phyloP scores from a whole-genome alignment of 371 early-diverging fungal species.

The Lichtheimia ornata region DNA sequence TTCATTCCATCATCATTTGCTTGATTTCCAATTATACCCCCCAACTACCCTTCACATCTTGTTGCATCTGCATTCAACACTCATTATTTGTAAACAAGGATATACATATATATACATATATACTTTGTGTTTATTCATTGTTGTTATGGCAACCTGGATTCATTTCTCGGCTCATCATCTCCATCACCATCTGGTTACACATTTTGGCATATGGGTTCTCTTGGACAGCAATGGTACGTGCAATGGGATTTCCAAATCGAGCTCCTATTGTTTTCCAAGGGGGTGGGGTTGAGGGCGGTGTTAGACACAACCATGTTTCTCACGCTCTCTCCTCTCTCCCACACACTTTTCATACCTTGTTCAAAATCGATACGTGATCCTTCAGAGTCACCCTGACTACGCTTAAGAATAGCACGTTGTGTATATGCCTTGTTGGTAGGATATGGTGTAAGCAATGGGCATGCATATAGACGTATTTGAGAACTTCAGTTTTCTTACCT shows the following conservation, averaged over 20 bases:
- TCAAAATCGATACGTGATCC: slow-evolving; percentile 79
- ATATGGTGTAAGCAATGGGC: background rate
- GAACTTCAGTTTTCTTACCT: slow-evolving; percentile 38
- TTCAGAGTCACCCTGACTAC: slow-evolving; percentile 60
- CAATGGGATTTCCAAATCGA: slow-evolving; percentile 80
- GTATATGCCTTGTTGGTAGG: slow-evolving; percentile 69
- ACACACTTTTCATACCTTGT: slow-evolving; percentile 18
- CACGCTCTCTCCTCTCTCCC: too few relatives aligned
- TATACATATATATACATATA: background rate
- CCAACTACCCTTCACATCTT: background rate
- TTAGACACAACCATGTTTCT: background rate
- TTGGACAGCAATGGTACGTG: slow-evolving; percentile 70
- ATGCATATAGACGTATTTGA: background rate
- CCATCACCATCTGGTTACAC: slow-evolving; percentile 76
- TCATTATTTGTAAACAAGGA: background rate
- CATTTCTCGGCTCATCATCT: slow-evolving; percentile 63
- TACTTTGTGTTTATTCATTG: slow-evolving; percentile 4
- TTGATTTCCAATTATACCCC: background rate
- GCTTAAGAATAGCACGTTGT: slow-evolving; percentile 78
- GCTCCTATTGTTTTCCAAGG: slow-evolving; percentile 57
- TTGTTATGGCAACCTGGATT: slow-evolving; percentile 7
- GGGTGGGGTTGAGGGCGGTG: background rate
- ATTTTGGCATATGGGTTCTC: slow-evolving; percentile 93
- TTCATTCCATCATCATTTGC: background rate
- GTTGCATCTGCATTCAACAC: background rate